A percentile compares a stretch with the other conserved stretches of the same genome.
phyloP scores from a whole-genome alignment of 768 basidiomycete species.

The Serendipita vermifera region DNA sequence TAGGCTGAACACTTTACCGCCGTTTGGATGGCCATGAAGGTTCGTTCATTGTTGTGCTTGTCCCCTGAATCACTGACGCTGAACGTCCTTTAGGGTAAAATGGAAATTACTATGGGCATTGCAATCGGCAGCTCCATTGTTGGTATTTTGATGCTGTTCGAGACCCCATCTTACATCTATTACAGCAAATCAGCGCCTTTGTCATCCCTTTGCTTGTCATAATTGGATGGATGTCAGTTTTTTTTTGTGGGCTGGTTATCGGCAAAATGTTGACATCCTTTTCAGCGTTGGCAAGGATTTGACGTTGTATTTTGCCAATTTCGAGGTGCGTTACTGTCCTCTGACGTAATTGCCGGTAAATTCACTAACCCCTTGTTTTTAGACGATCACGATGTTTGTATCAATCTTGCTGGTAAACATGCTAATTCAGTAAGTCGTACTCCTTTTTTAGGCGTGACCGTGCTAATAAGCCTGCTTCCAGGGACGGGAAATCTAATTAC shows the following conservation, averaged over 20 bases:
- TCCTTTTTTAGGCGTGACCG: not conserved
- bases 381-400: slow-evolving; percentile 76
- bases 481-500: slow-evolving; percentile 79
- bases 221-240: slow-evolving; percentile 68
- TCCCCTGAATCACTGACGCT: slow-evolving; percentile 24
- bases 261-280: slow-evolving; percentile 10
- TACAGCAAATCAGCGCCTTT: slow-evolving; percentile 72
- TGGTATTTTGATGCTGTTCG: slow-evolving; percentile 20
- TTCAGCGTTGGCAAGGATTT: slow-evolving; percentile 51
- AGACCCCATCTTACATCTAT: not conserved
- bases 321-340: slow-evolving; percentile 41
- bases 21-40: slow-evolving; percentile 11
- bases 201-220: slow-evolving; percentile 81
- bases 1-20: slow-evolving; percentile 54
- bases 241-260: slow-evolving; percentile 14
- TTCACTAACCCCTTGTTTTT: slow-evolving; percentile 10
- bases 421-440: slow-evolving; percentile 33
- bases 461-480: slow-evolving; percentile 18
- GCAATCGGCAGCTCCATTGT: slow-evolving; percentile 76
- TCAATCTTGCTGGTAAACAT: slow-evolving; percentile 82
- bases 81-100: slow-evolving; percentile 37
- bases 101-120: slow-evolving; percentile 63
- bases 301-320: slow-evolving; percentile 74
- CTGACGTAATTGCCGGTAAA: not conserved
- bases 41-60: slow-evolving; percentile 78